Conservation (phyloP, 2,329 filamentous ascomycete species). For the Neofusicoccum cordaticola region DNA sequence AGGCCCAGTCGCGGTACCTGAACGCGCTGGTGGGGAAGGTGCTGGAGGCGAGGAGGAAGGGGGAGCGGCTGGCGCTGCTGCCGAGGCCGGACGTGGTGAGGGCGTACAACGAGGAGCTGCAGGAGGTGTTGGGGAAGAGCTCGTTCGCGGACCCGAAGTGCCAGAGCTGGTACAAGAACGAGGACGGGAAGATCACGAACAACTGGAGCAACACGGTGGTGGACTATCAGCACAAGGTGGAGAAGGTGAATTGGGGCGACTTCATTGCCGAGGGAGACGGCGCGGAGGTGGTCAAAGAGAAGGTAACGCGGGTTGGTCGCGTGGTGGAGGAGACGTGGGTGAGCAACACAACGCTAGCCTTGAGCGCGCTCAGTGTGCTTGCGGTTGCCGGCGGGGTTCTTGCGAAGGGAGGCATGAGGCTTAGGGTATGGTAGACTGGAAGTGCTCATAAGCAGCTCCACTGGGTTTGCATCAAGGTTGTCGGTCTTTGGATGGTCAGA, state of each 20-base stretch:
- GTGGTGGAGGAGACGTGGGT: conserved; percentile 46
- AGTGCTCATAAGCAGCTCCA: too few species aligned
- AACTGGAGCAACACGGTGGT: conserved; percentile 56
- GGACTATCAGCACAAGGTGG: conserved; percentile 52
- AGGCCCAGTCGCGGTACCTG: conserved; percentile 56
- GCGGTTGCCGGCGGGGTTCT: conserved; percentile 35
- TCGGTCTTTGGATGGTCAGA: too few species aligned
- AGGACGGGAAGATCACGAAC: conserved; percentile 54
- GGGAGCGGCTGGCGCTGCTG: conserved; percentile 44
- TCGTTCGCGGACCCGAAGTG: conserved; percentile 56
- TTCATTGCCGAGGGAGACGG: conserved; percentile 37
- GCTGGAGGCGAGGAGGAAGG: conserved; percentile 42
- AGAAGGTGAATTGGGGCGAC: conserved; percentile 45
- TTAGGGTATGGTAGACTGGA: neutral
- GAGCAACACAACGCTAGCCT: conserved; percentile 34
- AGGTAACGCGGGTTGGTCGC: conserved; percentile 39
- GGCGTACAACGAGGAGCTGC: conserved; percentile 48
- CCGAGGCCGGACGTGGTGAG: conserved; percentile 42
- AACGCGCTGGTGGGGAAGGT: conserved; percentile 50
- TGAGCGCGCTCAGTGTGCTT: conserved; percentile 37
- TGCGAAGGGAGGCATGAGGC: conserved; percentile 11
- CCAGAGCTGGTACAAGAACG: conserved; percentile 57
- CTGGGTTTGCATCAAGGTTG: too few species aligned
- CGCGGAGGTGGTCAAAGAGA: conserved; percentile 32
- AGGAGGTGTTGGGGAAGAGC: conserved; percentile 42